Base-by-base conservation (phyloP, 2,329 filamentous ascomycete genomes). In the Nothophoma quercina region DNA sequence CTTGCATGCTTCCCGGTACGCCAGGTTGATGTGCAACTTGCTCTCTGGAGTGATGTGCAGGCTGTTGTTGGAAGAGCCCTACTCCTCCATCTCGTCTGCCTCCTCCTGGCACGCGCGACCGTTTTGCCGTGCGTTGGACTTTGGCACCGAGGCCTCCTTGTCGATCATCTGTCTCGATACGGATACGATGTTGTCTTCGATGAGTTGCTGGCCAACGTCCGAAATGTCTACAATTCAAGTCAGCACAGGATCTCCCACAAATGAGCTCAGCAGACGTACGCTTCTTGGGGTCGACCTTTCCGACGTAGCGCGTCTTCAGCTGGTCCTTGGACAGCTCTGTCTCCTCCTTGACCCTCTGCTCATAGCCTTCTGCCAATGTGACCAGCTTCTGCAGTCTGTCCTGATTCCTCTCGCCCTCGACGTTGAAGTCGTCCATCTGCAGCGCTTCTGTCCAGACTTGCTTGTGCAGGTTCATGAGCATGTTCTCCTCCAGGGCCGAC, bases 391-490 rank as follows among this genome's bases (percentile, higher is more conserved):
- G 85, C 76, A 99, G 83, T 59, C 88, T 85, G 48, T 96, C 93
- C 73, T 93, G 90, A 74, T 96, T 99, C 74, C 89, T 86, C 60
- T 87, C 82, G 49, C 88, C 91, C 73, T 98, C 93, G 51, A 85
- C 80, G 61, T 88, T 85, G 83, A 99, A 99, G 76, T 98, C 93
- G 56, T 93, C 90, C 92, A 99, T 98, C 74, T 96, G 87, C 61
- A 99, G 78, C 5, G 93, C 95, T 76, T 99, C 95, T 0, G 96
- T 99, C 95, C 95, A 99, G 35, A 97, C 93, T 65, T 98, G 95
- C 83, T 99, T 99, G 84, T 99, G 95, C 62, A 99, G 81, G 75
- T 99, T 99, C 96, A 99, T 99, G 69, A 99, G 78, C 95, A 99
- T 99, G 78, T 96, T 98, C 82, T 99, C 96, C 76, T 99, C 95